Percentiles rank a stretch among this genome's conserved stretches.
These are phyloP conservation scores for Colletotrichum brevisporum DNA, from an alignment of 2,329 filamentous ascomycete species.

Conservation along the genomic window DNA sequence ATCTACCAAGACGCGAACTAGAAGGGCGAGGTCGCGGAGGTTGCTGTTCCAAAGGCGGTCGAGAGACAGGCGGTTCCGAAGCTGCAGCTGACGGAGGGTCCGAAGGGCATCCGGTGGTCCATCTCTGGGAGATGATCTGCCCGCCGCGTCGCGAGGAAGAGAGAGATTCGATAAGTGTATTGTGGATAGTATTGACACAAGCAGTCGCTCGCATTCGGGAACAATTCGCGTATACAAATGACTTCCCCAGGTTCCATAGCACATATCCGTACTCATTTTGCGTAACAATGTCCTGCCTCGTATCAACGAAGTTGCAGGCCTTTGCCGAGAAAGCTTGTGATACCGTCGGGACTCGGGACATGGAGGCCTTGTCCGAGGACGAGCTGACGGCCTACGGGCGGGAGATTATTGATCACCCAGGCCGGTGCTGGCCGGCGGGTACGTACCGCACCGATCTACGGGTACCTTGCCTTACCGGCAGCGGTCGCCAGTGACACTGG, in stretches of 20 bases:
- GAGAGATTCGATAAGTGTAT: constrained; percentile 16
- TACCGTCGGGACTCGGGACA: constrained; percentile 14
- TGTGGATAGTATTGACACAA: constrained; percentile 29
- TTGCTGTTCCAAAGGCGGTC: background rate
- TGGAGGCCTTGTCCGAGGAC: background rate
- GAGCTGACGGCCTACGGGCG: background rate
- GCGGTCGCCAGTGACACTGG: constrained; percentile 11
- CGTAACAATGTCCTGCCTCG: background rate
- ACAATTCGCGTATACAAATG: background rate
- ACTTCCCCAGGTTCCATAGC: background rate
- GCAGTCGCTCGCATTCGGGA: constrained; percentile 30
- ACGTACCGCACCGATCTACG: constrained; percentile 4
- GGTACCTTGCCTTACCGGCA: constrained; percentile 15
- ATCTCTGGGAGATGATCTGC: constrained; percentile 5
- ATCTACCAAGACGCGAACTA: constrained; percentile 69
- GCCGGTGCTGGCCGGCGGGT: constrained; percentile 1
- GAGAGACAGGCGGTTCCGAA: background rate
- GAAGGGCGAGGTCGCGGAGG: background rate
- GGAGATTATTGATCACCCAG: constrained; percentile 3
- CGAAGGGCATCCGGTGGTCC: constrained; percentile 13
- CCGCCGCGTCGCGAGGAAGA: background rate
- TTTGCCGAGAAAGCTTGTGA: constrained; percentile 36
- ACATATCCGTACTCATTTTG: too few relatives aligned
- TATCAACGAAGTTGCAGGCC: background rate
- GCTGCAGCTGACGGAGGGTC: constrained; percentile 11